Evolutionary conservation across 2,329 filamentous ascomycete species (phyloP), one percentile per base, ranked within the genome.

Genomic region (Trichoderma gracile): DNA sequence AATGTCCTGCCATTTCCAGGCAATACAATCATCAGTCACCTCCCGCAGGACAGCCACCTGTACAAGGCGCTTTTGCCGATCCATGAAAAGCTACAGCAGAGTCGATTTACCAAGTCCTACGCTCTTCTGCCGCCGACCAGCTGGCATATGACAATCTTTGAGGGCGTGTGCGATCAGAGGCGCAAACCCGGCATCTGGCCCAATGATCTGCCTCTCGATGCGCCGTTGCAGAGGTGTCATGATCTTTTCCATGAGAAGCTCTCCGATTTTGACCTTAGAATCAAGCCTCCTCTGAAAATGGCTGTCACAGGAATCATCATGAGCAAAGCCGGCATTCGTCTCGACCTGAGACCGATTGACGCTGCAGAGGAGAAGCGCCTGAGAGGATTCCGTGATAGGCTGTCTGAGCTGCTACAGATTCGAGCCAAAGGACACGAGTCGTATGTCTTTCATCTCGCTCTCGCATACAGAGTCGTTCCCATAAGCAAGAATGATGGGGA

Each of bases 101-200:
- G 54, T 9, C 45, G 4, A n/a, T 57, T 33, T 42, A 57, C 25
- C 25, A 46, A 57, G 2, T 46, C 23, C 8, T 46, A 57, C 27
- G 12, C 54, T 46, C 42, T 57, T 27, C n/a, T 57, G 1, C 54
- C 54, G 7, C 42, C 42, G 1, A 19, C 25, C 1, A 57, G 54
- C n/a, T 57, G 42, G 54, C 42, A 57, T 3, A 57, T 57, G 54
- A 40, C 56, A 14, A n/a, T 49, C 30, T 59, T 59, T 19, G 56
- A 49, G 19, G 56, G 56, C 21, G 56, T 59, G 14, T 59, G 45
- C 19, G 45, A 59, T 33, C 43, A 40, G 9, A 17, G 19, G 17
- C 43, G 43, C 30, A 59, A 49, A 15, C 56, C 43, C 25, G 45
- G 15, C 0, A 8, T 27, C 12, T 59, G 56, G 56, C 56, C 43